A percentile compares a stretch with the other conserved stretches of the same genome.
These are phyloP conservation scores for Penicillium flavigenum DNA, from an alignment of 495 filamentous ascomycete genomes.

Conservation along the genomic window DNA sequence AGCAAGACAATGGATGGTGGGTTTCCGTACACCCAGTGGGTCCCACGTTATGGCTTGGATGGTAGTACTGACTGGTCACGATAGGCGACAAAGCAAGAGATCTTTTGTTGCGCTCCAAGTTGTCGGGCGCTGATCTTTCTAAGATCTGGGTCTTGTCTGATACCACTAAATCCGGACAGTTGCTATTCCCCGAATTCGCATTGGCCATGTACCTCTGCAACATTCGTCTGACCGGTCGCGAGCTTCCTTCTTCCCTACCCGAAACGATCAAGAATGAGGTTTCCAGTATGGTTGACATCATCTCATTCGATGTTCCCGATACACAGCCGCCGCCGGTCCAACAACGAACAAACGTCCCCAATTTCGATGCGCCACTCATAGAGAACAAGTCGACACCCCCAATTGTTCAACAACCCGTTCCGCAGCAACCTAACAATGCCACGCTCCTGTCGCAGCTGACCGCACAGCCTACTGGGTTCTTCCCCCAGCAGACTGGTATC, in stretches of 20 bases:
- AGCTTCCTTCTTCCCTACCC: slow-evolving; percentile 69
- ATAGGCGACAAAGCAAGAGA: slow-evolving; percentile 82
- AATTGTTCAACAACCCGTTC: slow-evolving; percentile 82
- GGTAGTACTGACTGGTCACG: slow-evolving; percentile 21
- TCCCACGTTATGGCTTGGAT: not conserved
- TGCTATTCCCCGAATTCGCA: slow-evolving; percentile 97
- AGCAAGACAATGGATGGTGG: slow-evolving; percentile 79
- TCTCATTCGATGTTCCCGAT: slow-evolving; percentile 90
- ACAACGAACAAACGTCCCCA: slow-evolving; percentile 67
- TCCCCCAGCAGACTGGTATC: slow-evolving; percentile 61
- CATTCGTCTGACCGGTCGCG: slow-evolving; percentile 81
- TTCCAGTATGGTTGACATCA: slow-evolving; percentile 99
- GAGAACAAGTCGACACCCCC: slow-evolving; percentile 66
- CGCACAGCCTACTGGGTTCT: slow-evolving; percentile 63
- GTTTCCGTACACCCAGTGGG: not conserved
- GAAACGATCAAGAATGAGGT: slow-evolving; percentile 94
- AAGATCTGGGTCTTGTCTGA: slow-evolving; percentile 96
- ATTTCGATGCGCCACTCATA: slow-evolving; percentile 64
- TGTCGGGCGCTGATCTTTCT: slow-evolving; percentile 76
- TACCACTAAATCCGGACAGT: slow-evolving; percentile 92
- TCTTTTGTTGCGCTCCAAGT: slow-evolving; percentile 80
- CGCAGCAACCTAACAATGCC: slow-evolving; percentile 71
- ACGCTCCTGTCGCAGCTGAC: slow-evolving; percentile 75
- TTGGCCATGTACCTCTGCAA: slow-evolving; percentile 99
- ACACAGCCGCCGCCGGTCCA: slow-evolving; percentile 55